Evolutionary conservation across 768 basidiomycete genomes (phyloP).

Genomic region (Lentinus tigrinus): DNA sequence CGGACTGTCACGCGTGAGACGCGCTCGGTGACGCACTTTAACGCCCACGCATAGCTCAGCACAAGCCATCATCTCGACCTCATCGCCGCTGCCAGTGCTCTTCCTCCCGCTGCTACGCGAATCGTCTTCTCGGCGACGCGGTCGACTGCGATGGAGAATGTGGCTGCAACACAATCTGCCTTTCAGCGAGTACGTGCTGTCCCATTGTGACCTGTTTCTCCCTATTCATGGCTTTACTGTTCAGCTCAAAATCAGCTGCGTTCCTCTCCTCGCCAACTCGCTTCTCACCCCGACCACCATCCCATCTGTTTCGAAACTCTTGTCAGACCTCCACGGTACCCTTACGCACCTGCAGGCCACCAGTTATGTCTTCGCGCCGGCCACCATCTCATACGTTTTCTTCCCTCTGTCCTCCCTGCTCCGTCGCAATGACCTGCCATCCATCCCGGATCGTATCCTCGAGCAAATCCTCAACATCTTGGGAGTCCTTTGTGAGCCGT

Average conservation of each 20-base stretch:
- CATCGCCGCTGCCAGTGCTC: too few relatives aligned
- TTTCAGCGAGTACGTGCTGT: conserved; percentile 38
- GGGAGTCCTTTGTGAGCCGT: conserved; percentile 57
- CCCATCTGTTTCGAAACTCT: conserved; percentile 45
- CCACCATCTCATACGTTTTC: conserved; percentile 80
- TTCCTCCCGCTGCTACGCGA: too few relatives aligned
- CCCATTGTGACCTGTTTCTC: background rate
- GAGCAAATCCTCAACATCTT: conserved; percentile 69
- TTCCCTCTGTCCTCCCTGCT: conserved; percentile 86
- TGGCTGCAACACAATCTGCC: conserved; percentile 23
- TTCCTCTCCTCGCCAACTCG: conserved; percentile 74
- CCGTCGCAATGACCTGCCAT: conserved; percentile 64
- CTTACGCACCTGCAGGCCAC: conserved; percentile 45
- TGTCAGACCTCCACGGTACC: conserved; percentile 50
- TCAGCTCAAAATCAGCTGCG: conserved; percentile 68
- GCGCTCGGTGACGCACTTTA: too few relatives aligned
- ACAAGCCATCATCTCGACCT: too few relatives aligned
- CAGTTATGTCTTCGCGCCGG: conserved; percentile 43
- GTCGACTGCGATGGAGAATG: background rate
- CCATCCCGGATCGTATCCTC: conserved; percentile 77
- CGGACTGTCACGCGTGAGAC: too few relatives aligned
- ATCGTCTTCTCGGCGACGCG: too few relatives aligned
- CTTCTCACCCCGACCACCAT: conserved; percentile 57
- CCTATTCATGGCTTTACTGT: background rate
- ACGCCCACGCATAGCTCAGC: background rate